These are phyloP conservation scores for Striga hermonthica DNA, from an alignment of 305 asterid genomes.

Conservation along the genomic window DNA sequence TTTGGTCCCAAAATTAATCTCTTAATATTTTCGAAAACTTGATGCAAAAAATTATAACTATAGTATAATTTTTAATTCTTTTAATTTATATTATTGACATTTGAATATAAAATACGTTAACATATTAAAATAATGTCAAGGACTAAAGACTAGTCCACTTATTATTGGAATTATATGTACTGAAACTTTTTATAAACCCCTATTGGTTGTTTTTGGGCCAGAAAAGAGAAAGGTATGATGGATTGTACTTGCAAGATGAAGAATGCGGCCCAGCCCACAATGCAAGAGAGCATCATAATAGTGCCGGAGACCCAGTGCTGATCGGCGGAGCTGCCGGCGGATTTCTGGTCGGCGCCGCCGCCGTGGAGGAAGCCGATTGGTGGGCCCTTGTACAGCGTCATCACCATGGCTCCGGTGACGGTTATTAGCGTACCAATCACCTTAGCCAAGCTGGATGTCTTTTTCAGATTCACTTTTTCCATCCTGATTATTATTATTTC, in stretches of 20 bases:
- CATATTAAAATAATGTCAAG: no score
- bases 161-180: no score
- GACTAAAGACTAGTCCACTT: no score
- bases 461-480: slow-evolving; percentile 67
- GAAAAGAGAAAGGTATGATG: background rate
- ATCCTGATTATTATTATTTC: slow-evolving; percentile 39
- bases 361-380: slow-evolving; percentile 46
- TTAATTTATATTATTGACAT: no score
- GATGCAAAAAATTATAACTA: no score
- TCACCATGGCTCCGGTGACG: slow-evolving; percentile 75
- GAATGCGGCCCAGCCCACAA: slow-evolving; percentile 85
- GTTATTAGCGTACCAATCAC: slow-evolving; percentile 75
- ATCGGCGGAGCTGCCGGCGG: slow-evolving; percentile 33
- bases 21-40: background rate
- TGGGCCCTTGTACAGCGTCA: slow-evolving; percentile 89
- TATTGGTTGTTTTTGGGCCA: no score
- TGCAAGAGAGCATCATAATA: slow-evolving; percentile 51
- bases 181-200: no score
- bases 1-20: background rate
- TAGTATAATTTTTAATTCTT: no score
- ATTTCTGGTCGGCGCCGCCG: slow-evolving; percentile 33
- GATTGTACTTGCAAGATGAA: slow-evolving; percentile 70
- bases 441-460: slow-evolving; percentile 61
- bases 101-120: no score
- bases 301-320: slow-evolving; percentile 84